Evolutionary conservation across 2,329 filamentous ascomycete species (phyloP).

Genomic region (Rutstroemia sp.): DNA sequence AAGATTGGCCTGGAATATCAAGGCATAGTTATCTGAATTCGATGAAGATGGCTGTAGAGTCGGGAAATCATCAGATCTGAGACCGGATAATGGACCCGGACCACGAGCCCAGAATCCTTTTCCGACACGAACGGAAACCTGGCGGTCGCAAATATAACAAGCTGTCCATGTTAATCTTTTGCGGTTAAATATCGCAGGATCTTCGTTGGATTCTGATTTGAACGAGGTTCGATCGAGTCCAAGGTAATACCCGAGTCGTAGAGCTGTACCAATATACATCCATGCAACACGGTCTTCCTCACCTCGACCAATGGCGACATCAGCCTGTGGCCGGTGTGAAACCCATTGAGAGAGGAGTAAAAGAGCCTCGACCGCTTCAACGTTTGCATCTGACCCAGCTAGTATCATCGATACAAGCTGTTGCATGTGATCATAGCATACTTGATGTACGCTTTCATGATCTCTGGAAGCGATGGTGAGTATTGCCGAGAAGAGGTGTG

Average conservation of each 20-base stretch:
- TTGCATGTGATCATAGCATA: slow-evolving; percentile 64
- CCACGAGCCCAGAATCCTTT: slow-evolving; percentile 69
- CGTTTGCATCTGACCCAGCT: slow-evolving; percentile 57
- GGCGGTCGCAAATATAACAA: slow-evolving; percentile 54
- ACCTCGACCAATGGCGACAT: slow-evolving; percentile 50
- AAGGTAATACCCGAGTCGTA: slow-evolving; percentile 63
- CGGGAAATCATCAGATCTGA: slow-evolving; percentile 33
- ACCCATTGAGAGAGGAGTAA: slow-evolving; percentile 66
- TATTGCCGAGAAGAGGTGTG: slow-evolving; percentile 61
- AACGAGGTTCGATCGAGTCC: slow-evolving; percentile 63
- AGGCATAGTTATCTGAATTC: slow-evolving; percentile 58
- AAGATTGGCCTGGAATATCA: slow-evolving; percentile 63
- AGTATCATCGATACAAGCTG: slow-evolving; percentile 58
- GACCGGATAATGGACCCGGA: slow-evolving; percentile 58
- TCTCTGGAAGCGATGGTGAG: slow-evolving; percentile 67
- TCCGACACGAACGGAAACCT: slow-evolving; percentile 64
- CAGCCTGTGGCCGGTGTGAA: slow-evolving; percentile 26
- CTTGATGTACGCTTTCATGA: slow-evolving; percentile 54
- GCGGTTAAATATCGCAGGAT: slow-evolving; percentile 51
- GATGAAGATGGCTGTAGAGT: slow-evolving; percentile 51
- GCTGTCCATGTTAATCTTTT: slow-evolving; percentile 62
- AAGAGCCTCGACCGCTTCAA: slow-evolving; percentile 64
- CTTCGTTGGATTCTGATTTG: slow-evolving; percentile 50
- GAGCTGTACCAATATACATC: slow-evolving; percentile 68
- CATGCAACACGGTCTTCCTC: slow-evolving; percentile 69